Conservation (phyloP, 1,284 basidiomycete species). For the Cutaneotrichosporon sp. region DNA sequence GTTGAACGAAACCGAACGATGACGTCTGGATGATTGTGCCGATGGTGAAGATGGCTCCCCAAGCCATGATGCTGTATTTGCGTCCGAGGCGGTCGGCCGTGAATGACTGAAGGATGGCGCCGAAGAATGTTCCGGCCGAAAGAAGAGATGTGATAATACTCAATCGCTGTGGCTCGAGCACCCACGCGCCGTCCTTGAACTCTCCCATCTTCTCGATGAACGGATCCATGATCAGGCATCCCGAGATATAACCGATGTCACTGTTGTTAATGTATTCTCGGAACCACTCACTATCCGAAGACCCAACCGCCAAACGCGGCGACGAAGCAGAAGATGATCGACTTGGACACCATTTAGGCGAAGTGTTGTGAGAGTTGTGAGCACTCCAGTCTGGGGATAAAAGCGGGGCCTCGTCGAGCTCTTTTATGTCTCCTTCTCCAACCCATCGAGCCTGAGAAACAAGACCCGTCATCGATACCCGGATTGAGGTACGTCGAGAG, state of each 20-base stretch:
- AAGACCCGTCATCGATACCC: no score
- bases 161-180: conserved; percentile 64
- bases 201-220: conserved; percentile 69
- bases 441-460: no score
- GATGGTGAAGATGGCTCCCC: conserved; percentile 66
- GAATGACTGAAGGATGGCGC: conserved; percentile 55
- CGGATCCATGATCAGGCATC: conserved; percentile 57
- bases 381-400: no score
- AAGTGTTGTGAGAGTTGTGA: no score
- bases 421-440: no score
- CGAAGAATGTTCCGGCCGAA: conserved; percentile 23
- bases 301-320: conserved; percentile 31
- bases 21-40: conserved; percentile 70
- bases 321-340: conserved; percentile 13
- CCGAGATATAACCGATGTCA: conserved; percentile 55
- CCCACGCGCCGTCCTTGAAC: conserved; percentile 55
- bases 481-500: no score
- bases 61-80: conserved; percentile 69
- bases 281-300: conserved; percentile 34
- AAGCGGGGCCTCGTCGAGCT: no score
- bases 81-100: conserved; percentile 72
- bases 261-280: not conserved
- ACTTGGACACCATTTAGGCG: conserved; percentile 18
- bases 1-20: conserved; percentile 65
- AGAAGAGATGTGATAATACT: conserved; percentile 25